Evolutionary conservation across 73 alveolate genomes (phyloP).

Genomic region (Vitrella brassicaformis): DNA sequence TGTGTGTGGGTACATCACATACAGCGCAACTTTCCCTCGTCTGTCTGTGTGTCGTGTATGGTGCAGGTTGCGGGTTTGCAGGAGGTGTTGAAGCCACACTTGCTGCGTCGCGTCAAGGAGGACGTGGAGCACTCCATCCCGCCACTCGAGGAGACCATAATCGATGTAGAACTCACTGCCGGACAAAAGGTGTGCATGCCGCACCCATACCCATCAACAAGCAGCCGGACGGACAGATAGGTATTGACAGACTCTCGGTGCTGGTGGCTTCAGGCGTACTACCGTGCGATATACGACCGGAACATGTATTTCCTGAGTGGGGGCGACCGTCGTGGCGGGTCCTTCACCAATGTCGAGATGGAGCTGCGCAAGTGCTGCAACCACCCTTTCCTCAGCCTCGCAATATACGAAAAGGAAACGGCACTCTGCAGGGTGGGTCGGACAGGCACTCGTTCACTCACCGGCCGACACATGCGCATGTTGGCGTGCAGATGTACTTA

Average conservation of each 20-base stretch:
- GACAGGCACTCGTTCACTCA: too few relatives aligned
- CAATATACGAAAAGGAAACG: neutral
- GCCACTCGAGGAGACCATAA: constrained; percentile 83
- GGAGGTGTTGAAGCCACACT: constrained; percentile 69
- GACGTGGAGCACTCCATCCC: constrained; percentile 87
- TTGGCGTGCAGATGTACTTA: too few relatives aligned
- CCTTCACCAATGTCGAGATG: constrained; percentile 38
- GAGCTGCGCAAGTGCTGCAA: constrained; percentile 91
- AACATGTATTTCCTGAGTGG: constrained; percentile 49
- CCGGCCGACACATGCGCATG: too few relatives aligned
- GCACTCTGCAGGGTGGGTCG: neutral
- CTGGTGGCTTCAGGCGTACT: constrained; percentile 34
- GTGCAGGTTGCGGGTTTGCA: constrained; percentile 60
- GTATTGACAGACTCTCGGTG: too few relatives aligned
- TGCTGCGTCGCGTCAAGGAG: constrained; percentile 88
- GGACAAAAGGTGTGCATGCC: constrained; percentile 41
- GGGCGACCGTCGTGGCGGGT: constrained; percentile 46
- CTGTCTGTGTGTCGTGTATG: too few relatives aligned
- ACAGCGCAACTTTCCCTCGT: too few relatives aligned
- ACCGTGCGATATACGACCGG: constrained; percentile 75
- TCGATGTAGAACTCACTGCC: constrained; percentile 78
- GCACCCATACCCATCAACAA: neutral
- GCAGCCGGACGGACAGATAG: neutral
- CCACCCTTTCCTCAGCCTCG: constrained; percentile 58
- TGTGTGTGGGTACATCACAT: too few relatives aligned